A percentile compares a stretch with the other conserved stretches of the same genome.
phyloP scores from a whole-genome alignment of 1,284 basidiomycete species.

The Clitocybe nebularis region DNA sequence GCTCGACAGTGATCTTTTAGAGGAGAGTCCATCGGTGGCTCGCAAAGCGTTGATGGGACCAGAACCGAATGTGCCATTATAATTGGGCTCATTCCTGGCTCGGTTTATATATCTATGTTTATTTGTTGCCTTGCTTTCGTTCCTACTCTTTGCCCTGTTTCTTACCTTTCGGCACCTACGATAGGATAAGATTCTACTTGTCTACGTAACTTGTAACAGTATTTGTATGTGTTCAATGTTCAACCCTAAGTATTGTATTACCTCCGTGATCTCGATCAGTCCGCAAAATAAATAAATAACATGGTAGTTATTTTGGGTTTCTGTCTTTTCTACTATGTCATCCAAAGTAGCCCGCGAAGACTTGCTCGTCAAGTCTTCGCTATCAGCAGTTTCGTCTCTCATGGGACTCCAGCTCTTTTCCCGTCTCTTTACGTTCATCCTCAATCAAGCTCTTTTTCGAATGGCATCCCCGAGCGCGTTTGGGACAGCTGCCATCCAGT shows the following conservation, averaged over 20 bases:
- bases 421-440: slow-evolving; percentile 78
- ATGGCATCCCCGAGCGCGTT: slow-evolving; percentile 85
- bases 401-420: slow-evolving; percentile 85
- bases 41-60: slow-evolving; percentile 14
- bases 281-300: too few relatives aligned
- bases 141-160: slow-evolving; percentile 9
- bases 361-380: slow-evolving; percentile 27
- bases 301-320: neutral
- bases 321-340: neutral
- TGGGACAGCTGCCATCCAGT: slow-evolving; percentile 40
- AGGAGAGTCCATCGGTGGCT: slow-evolving; percentile 7
- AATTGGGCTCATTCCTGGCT: slow-evolving; percentile 5
- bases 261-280: too few relatives aligned
- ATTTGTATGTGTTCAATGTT: too few relatives aligned
- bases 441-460: slow-evolving; percentile 87
- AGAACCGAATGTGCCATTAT: slow-evolving; percentile 18
- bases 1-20: slow-evolving; percentile 5
- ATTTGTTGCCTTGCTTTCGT: slow-evolving; percentile 18
- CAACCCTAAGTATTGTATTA: too few relatives aligned
- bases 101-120: slow-evolving; percentile 10
- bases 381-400: slow-evolving; percentile 73
- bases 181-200: too few relatives aligned
- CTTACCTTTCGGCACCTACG: too few relatives aligned
- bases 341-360: too few relatives aligned
- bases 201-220: too few relatives aligned